These are phyloP conservation scores for Colletotrichum salicis DNA, from an alignment of 2,329 filamentous ascomycete genomes.

Conservation along the genomic window DNA sequence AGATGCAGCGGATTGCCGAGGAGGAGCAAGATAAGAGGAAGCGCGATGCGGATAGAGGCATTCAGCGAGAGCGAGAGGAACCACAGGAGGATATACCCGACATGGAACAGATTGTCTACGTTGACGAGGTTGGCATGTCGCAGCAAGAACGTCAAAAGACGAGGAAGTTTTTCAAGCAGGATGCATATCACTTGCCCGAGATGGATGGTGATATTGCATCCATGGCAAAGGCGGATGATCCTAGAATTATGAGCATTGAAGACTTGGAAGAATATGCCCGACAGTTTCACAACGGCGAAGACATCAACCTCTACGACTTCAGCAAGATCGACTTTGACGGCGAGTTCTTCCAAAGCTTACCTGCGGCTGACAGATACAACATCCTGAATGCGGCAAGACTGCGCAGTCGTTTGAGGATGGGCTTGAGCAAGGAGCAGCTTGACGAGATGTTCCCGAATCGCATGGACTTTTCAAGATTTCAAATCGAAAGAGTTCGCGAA, in stretches of 20 bases:
- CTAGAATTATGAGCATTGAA: conserved; percentile 94
- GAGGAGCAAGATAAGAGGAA: conserved; percentile 80
- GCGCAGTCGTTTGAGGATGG: conserved; percentile 91
- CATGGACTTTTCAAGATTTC: conserved; percentile 96
- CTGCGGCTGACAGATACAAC: conserved; percentile 92
- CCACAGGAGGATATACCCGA: conserved; percentile 76
- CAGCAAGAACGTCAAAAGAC: conserved; percentile 78
- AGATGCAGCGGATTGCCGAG: conserved; percentile 91
- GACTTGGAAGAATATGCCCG: conserved; percentile 93
- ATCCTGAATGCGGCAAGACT: conserved; percentile 94
- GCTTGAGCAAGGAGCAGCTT: conserved; percentile 93
- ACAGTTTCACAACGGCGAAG: conserved; percentile 92
- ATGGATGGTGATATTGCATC: conserved; percentile 80
- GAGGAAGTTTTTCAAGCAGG: conserved; percentile 87
- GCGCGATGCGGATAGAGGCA: conserved; percentile 54
- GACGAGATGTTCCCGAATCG: conserved; percentile 97
- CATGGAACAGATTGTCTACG: conserved; percentile 81
- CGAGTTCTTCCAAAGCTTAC: conserved; percentile 92
- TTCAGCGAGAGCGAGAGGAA: conserved; percentile 55
- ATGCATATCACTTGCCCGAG: conserved; percentile 94
- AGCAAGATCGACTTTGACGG: conserved; percentile 98
- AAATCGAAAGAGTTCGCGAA: conserved; percentile 93
- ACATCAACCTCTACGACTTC: conserved; percentile 93
- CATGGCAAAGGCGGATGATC: conserved; percentile 92
- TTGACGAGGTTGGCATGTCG: conserved; percentile 87